These are phyloP conservation scores for Ganoderma resinaceum DNA, from an alignment of 1,284 basidiomycete species.

Conservation along the genomic window DNA sequence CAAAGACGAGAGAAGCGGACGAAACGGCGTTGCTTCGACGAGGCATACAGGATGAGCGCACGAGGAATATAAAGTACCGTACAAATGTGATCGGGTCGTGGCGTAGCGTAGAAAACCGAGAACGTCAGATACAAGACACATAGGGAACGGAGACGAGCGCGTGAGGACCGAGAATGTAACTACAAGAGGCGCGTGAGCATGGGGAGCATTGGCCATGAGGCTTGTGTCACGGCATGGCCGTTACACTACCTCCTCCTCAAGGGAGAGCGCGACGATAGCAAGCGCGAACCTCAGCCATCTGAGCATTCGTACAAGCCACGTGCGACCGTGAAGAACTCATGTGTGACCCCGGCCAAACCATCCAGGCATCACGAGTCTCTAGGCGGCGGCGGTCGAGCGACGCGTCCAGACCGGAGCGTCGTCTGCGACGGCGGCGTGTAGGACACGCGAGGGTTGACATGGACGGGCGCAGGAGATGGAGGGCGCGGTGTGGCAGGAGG, in stretches of 20 bases:
- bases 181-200: too few species aligned
- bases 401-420: slow-evolving; percentile 21
- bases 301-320: neutral
- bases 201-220: too few species aligned
- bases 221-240: too few species aligned
- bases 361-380: slow-evolving; percentile 11
- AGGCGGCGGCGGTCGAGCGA: slow-evolving; percentile 16
- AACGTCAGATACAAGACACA: too few species aligned
- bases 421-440: slow-evolving; percentile 22
- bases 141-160: too few species aligned
- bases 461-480: slow-evolving; percentile 7
- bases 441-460: slow-evolving; percentile 9
- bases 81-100: too few species aligned
- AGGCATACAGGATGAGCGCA: too few species aligned
- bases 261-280: slow-evolving; percentile 9
- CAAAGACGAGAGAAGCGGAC: too few species aligned
- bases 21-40: too few species aligned
- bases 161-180: too few species aligned
- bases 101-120: too few species aligned
- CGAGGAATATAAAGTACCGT: too few species aligned
- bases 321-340: slow-evolving; percentile 4
- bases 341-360: slow-evolving; percentile 7
- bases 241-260: slow-evolving; percentile 23
- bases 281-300: slow-evolving; percentile 3
- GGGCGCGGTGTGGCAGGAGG: slow-evolving; percentile 15